Evolutionary conservation across 164 flowering plant species (phyloP).

Genomic region (Vitis riparia): DNA sequence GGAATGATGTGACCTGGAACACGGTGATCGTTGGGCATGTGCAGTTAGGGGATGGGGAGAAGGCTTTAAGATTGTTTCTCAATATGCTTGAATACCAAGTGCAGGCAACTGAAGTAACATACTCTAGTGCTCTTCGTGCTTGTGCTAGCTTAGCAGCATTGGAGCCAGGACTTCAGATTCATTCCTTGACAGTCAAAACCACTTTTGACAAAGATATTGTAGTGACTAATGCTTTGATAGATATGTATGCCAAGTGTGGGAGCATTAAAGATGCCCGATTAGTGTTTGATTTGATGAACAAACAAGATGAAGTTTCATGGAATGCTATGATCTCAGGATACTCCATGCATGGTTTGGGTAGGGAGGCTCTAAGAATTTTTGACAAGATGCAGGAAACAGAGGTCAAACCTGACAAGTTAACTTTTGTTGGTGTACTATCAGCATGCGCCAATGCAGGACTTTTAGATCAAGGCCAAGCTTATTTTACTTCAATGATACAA

Average conservation of each 20-base stretch:
- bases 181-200: constrained; percentile 56
- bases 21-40: constrained; percentile 83
- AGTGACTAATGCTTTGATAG: constrained; percentile 70
- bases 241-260: constrained; percentile 97
- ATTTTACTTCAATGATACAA: constrained; percentile 60
- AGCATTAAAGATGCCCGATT: constrained; percentile 59
- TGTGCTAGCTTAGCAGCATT: constrained; percentile 72
- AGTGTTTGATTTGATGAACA: constrained; percentile 51
- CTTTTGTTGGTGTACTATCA: constrained; percentile 81
- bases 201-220: constrained; percentile 38
- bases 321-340: constrained; percentile 84
- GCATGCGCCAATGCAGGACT: constrained; percentile 84
- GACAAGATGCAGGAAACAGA: constrained; percentile 49
- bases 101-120: constrained; percentile 65
- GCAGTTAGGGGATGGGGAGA: constrained; percentile 58
- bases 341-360: constrained; percentile 78
- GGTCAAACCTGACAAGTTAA: constrained; percentile 58
- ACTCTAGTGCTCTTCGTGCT: constrained; percentile 75
- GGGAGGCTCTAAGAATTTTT: constrained; percentile 60
- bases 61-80: constrained; percentile 56
- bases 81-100: constrained; percentile 52
- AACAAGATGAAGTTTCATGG: constrained; percentile 72
- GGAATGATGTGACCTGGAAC: constrained; percentile 87
- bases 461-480: constrained; percentile 53
- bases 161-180: constrained; percentile 74